Evolutionary conservation across 2,329 filamentous ascomycete genomes (phyloP), one percentile per base, ranked within the genome.

Genomic region (Tolypocladium cylindrosporum): DNA sequence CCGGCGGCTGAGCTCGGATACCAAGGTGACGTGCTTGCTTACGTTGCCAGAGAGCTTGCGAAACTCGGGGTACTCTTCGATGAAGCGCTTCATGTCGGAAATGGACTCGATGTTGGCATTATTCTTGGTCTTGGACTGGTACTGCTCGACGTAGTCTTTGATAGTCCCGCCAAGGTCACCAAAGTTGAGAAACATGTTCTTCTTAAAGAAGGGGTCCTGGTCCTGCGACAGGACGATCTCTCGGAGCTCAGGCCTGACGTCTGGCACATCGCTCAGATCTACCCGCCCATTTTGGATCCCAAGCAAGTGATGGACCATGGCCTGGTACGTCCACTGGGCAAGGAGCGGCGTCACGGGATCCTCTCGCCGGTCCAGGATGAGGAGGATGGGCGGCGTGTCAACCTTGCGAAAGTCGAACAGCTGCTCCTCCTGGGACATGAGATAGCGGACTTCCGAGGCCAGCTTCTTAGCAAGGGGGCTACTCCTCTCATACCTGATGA

Each of bases 171-270:
- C 92, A 7, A 99, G 80, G 64, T 97, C 92, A 57, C 93, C 92
- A 72, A 97, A 99, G 70, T 97, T 97, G 67, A 96, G 83, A 65
- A 92, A 97, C 92, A 97, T 97, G 73, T 97, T 97, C 77, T 97
- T 97, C 74, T 82, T 97, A 78, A 99, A 99, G 75, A 99, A 99
- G 0, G 94, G 92, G 68, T 99, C 94, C 73, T 99, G 94, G 62
- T 99, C 94, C 72, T 94, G 92, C 1, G 93, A 96, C 41, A 99
- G 76, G 3, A 97, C 92, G 59, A 99, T 94, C 74, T 99, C 94
- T 68, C 88, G 92, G 57, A 97, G 79, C 70, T 97, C 93, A 1
- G 90, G 88, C 19, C 90, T 81, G 58, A 95, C 84, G 57, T 96
- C 91, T 14, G 90, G 90, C 0, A 96, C 86, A 57, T 90, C 83